Evolutionary conservation across 179 eudicot species (phyloP).

Genomic region (Heliamphora ciliata): DNA sequence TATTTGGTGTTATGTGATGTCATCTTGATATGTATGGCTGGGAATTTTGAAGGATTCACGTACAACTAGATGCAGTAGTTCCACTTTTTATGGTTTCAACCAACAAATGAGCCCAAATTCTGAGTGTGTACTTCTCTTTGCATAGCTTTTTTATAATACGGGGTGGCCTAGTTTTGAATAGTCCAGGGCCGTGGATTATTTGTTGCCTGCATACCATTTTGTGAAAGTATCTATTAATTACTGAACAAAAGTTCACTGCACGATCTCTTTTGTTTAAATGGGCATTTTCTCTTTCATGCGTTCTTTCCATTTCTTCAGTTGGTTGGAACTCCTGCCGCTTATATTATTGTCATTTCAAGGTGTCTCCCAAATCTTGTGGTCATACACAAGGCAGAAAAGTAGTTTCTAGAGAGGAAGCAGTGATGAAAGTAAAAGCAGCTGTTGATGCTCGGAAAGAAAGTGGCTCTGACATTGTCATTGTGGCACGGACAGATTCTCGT

Average conservation of each 20-base stretch:
- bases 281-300: background rate
- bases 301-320: background rate
- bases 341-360: constrained; percentile 37
- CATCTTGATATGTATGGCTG: background rate
- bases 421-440: constrained; percentile 90
- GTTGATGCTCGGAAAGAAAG: constrained; percentile 86
- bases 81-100: background rate
- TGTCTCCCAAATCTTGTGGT: constrained; percentile 97
- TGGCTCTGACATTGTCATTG: constrained; percentile 88
- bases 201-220: background rate
- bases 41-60: background rate
- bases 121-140: background rate
- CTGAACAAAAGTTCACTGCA: background rate
- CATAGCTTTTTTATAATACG: background rate
- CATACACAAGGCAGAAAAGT: constrained; percentile 91
- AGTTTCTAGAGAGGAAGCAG: constrained; percentile 80
- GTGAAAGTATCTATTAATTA: background rate
- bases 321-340: constrained; percentile 15
- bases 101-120: background rate
- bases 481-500: constrained; percentile 93
- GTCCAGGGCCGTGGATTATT: background rate
- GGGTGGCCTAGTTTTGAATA: background rate
- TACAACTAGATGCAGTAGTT: background rate
- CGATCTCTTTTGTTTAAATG: background rate
- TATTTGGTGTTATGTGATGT: background rate